A percentile compares a stretch with the other conserved stretches of the same genome.
phyloP scores from a whole-genome alignment of 305 asterid species.

The Fraxinus ornus region DNA sequence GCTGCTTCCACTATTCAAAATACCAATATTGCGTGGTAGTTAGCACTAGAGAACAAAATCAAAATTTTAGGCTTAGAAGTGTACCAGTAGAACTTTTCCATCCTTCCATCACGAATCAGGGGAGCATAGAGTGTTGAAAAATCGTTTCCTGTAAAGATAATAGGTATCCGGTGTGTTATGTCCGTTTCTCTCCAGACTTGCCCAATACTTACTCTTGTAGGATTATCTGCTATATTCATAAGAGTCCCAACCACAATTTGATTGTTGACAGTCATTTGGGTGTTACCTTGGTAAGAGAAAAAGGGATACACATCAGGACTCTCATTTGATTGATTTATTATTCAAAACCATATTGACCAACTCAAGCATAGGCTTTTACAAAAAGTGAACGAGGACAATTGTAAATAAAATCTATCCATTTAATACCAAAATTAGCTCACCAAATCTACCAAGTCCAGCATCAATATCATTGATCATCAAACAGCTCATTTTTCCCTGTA shows the following conservation, averaged over 20 bases:
- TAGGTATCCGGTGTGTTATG: conserved; percentile 67
- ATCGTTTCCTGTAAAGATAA: conserved; percentile 91
- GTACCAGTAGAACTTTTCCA: conserved; percentile 95
- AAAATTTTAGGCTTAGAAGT: neutral
- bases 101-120: conserved; percentile 88
- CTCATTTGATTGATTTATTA: conserved; percentile 9
- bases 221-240: conserved; percentile 87
- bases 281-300: conserved; percentile 52
- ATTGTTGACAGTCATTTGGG: conserved; percentile 92
- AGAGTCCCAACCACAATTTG: conserved; percentile 89
- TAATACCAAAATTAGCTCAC: conserved; percentile 43
- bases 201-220: conserved; percentile 89
- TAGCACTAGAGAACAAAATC: neutral
- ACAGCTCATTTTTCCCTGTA: conserved; percentile 94
- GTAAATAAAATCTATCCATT: neutral
- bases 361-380: neutral
- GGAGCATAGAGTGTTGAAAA: conserved; percentile 81
- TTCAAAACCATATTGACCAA: conserved; percentile 4
- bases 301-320: conserved; percentile 23
- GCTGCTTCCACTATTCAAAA: neutral
- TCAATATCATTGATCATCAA: conserved; percentile 93
- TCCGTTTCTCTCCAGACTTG: conserved; percentile 86
- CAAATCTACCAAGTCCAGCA: conserved; percentile 94
- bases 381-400: conserved; percentile 4
- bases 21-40: neutral